These are phyloP conservation scores for Diplodia seriata DNA, from an alignment of 2,329 filamentous ascomycete species.

Conservation along the genomic window DNA sequence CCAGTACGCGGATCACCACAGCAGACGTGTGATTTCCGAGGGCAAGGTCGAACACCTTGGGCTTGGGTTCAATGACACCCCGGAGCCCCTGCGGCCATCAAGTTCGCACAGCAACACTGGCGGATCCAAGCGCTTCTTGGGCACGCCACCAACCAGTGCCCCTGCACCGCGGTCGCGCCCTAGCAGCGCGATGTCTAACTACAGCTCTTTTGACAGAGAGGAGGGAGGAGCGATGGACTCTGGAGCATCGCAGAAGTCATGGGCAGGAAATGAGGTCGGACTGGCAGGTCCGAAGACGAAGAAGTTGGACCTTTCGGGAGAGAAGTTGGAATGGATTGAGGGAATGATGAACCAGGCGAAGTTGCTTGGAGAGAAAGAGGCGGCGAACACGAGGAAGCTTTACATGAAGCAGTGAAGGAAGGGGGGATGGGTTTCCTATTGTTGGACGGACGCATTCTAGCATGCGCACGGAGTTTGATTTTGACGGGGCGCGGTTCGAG, in stretches of 20 bases:
- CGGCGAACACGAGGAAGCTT: constrained; percentile 28
- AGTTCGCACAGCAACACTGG: constrained; percentile 29
- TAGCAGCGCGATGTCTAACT: constrained; percentile 28
- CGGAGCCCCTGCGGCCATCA: constrained; percentile 16
- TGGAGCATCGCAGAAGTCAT: constrained; percentile 43
- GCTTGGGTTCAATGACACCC: constrained; percentile 51
- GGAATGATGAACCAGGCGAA: constrained; percentile 82
- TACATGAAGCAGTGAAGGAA: constrained; percentile 22
- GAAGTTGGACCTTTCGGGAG: constrained; percentile 69
- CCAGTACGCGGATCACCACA: constrained; percentile 91
- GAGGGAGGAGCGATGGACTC: constrained; percentile 35
- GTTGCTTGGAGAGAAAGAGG: constrained; percentile 53
- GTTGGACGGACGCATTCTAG: constrained; percentile 11
- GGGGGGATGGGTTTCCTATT: background rate
- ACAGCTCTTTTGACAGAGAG: constrained; percentile 26
- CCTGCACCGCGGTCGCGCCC: constrained; percentile 19
- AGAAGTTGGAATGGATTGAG: constrained; percentile 81
- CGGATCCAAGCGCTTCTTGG: constrained; percentile 16
- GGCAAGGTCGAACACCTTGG: constrained; percentile 64
- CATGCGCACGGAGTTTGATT: constrained; percentile 23
- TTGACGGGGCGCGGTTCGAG: background rate
- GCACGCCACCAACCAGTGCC: constrained; percentile 17
- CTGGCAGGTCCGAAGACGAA: constrained; percentile 74
- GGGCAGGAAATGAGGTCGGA: constrained; percentile 60
- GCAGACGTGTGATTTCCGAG: constrained; percentile 68